Evolutionary conservation across 768 basidiomycete species (phyloP), one percentile per base, ranked within the genome.

Genomic region (Podaxis sp.): DNA sequence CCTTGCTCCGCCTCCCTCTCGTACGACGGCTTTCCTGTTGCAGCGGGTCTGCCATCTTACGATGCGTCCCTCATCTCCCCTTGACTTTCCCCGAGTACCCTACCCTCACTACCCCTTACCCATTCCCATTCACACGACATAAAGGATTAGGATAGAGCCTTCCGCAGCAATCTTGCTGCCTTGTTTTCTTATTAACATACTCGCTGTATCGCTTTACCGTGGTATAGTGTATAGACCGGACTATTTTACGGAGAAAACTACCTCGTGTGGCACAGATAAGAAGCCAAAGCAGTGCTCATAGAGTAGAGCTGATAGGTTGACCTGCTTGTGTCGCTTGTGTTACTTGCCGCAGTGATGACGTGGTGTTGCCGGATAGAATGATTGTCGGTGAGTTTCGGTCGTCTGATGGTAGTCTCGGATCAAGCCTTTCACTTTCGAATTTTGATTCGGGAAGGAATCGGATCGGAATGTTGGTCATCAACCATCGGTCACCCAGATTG

Each of bases 121-220:
- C 57, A 63, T 63, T 42, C 54, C 54, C 55, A 15, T 28, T n/a
- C 13, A 26, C 53, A 24, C 39, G 26, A 26, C 42, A 28, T 62
- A 62, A 56, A 57, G 61, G 46, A 63, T 57, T 57, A 63, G 53
- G 54, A 63, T 63, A 57, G 61, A 63, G 59, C 48, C 42, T 54
- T 38, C 17, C 33, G 30, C 42, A 30, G 48, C 28, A 39, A 22
- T 22, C 51, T 52, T 61, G 42, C 52, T 36, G 60, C 38, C 52
- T n/a, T 33, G 60, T 61, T 42, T 52, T 42, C 48, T 55, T 46
- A 24, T 54, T 24, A 17, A 39, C 52, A 36, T 39, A n/a, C 54
- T 48, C 33, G 30, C 61, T 55, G 61, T 48, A 60, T 53, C 59
- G 39, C 59, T 52, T 42, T 51, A 42, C 28, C 36, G 49, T 42